Percentiles rank a stretch among this genome's conserved stretches.
These are phyloP conservation scores for Mimosa bimucronata DNA, from an alignment of 306 rosid genomes.

Conservation along the genomic window DNA sequence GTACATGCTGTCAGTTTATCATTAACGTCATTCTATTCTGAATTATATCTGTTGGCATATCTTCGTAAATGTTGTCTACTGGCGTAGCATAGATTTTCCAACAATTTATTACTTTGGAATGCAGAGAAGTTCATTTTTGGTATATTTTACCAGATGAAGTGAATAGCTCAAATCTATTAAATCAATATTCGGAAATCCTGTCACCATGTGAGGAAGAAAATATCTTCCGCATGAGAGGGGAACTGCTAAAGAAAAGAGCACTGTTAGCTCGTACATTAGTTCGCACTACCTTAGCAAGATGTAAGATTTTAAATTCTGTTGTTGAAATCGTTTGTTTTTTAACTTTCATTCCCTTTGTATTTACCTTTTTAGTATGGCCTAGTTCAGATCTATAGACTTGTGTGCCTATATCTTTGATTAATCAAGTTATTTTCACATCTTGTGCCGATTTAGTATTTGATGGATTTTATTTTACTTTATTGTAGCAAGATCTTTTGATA, in stretches of 20 bases:
- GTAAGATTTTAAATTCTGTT: conserved; percentile 50
- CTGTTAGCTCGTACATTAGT: conserved; percentile 78
- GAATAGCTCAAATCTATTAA: conserved; percentile 55
- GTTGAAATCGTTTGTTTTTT: neutral
- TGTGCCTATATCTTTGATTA: conserved; percentile 7
- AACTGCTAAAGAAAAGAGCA: conserved; percentile 66
- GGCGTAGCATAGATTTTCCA: neutral
- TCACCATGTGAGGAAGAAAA: conserved; percentile 73
- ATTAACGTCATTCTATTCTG: neutral
- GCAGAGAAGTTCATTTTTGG: conserved; percentile 90
- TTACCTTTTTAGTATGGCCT: neutral
- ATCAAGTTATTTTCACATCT: neutral
- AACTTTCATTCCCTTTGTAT: conserved; percentile 11
- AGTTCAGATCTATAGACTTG: neutral
- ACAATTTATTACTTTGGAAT: conserved; percentile 32
- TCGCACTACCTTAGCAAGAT: conserved; percentile 89
- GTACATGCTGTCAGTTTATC: conserved; percentile 5
- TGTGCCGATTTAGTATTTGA: neutral
- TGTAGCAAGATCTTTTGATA: neutral
- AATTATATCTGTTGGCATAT: no score
- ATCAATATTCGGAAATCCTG: conserved; percentile 62
- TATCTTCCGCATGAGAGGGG: conserved; percentile 57
- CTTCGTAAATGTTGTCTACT: conserved; percentile 10
- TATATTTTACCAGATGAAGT: conserved; percentile 76
- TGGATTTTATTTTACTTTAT: conserved; percentile 7